phyloP scores from a whole-genome alignment of 768 basidiomycete species.

The Multifurca ochricompacta region DNA sequence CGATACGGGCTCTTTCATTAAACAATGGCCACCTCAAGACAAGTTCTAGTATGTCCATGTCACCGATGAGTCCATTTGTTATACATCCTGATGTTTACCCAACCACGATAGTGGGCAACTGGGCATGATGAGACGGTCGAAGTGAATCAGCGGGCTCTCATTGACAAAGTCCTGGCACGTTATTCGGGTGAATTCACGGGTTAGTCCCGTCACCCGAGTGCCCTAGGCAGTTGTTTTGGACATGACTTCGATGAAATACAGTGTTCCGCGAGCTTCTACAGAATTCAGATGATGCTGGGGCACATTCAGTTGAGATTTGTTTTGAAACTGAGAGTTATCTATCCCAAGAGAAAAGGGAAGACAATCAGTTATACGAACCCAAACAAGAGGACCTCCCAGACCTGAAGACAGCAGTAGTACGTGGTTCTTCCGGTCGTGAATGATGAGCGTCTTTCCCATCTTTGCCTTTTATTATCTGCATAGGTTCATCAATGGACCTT shows the following conservation, averaged over 20 bases:
- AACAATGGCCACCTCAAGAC: conserved; percentile 7
- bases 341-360: conserved; percentile 26
- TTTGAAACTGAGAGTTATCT: conserved; percentile 59
- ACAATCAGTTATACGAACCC: background rate
- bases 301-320: conserved; percentile 66
- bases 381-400: conserved; percentile 40
- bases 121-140: conserved; percentile 79
- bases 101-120: conserved; percentile 35
- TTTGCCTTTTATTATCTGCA: background rate
- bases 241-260: conserved; percentile 15
- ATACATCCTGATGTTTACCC: background rate
- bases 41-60: conserved; percentile 10
- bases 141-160: conserved; percentile 93
- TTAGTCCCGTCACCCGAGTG: conserved; percentile 23
- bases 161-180: conserved; percentile 92
- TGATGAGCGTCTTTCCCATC: background rate
- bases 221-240: background rate
- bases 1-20: background rate
- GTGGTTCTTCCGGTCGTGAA: conserved; percentile 17
- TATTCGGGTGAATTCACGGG: conserved; percentile 93
- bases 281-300: conserved; percentile 90
- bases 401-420: conserved; percentile 54
- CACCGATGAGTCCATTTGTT: background rate
- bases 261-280: conserved; percentile 84
- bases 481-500: conserved; percentile 80